Evolutionary conservation across 23 red algal genomes (phyloP).

Genomic region (Gracilaria gracilis): DNA sequence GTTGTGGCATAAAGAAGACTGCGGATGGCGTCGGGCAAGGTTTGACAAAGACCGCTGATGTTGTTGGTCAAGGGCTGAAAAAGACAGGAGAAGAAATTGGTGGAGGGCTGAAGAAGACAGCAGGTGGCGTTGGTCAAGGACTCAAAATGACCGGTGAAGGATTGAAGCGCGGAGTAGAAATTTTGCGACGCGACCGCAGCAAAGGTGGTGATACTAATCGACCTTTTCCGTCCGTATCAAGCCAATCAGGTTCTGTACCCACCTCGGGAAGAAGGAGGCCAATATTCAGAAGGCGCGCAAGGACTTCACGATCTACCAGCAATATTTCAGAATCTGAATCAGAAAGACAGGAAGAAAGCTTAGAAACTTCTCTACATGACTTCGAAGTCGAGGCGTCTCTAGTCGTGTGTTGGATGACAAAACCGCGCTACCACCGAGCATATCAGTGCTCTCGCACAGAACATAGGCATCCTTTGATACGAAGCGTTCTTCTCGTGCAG

Average conservation of each 20-base stretch:
- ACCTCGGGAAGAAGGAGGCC: conserved; percentile 22
- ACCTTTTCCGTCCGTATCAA: conserved; percentile 16
- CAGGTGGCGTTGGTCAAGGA: conserved; percentile 14
- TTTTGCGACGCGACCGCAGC: conserved; percentile 25
- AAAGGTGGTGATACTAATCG: conserved; percentile 30
- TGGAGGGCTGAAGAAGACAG: conserved; percentile 40
- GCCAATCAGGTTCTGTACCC: conserved; percentile 42
- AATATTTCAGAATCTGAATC: conserved; percentile 1
- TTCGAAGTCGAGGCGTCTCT: not conserved
- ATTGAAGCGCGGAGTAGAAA: conserved; percentile 38
- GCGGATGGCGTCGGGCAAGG: conserved; percentile 30
- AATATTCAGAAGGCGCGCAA: conserved; percentile 47
- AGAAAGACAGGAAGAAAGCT: not conserved
- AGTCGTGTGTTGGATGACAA: not conserved
- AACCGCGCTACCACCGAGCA: not conserved
- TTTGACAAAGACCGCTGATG: conserved; percentile 53
- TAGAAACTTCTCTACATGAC: not conserved
- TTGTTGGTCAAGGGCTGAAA: conserved; percentile 28
- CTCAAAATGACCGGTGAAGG: conserved; percentile 29
- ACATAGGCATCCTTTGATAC: conserved; percentile 1
- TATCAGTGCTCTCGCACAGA: conserved; percentile 3
- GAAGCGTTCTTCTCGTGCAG: conserved; percentile 17
- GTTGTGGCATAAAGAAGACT: conserved; percentile 47
- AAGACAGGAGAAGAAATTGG: conserved; percentile 32
- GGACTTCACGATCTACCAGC: conserved; percentile 13